phyloP scores from a whole-genome alignment of 106 monocot species.

The Dioscorea alata region DNA sequence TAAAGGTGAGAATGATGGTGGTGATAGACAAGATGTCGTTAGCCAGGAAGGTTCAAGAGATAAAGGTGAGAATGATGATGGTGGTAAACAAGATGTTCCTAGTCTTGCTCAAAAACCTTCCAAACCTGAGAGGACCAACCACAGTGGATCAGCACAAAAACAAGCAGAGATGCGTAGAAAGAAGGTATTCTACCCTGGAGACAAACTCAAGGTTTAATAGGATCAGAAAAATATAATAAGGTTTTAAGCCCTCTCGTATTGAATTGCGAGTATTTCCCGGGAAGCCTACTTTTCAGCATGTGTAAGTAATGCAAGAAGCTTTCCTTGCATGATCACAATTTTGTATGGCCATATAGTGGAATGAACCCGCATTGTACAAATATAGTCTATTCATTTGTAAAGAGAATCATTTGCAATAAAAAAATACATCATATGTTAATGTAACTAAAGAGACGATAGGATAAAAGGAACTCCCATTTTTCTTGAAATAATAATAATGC shows the following conservation, averaged over 20 bases:
- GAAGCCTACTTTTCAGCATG: no score
- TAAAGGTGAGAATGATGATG: constrained; percentile 5
- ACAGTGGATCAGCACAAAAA: not conserved
- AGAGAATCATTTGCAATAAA: no score
- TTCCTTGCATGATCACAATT: no score
- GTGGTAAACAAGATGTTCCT: constrained; percentile 10
- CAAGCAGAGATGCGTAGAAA: not conserved
- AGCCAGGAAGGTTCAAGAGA: constrained; percentile 1
- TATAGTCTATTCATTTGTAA: no score
- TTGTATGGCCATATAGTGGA: no score
- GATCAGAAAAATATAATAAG: not conserved
- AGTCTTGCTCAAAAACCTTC: not conserved
- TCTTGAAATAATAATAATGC: no score
- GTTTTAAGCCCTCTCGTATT: not conserved
- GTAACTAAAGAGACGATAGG: no score
- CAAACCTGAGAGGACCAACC: not conserved
- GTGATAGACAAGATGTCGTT: no score
- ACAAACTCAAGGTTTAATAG: constrained; percentile 42
- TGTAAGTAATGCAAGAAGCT: no score
- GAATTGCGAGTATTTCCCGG: not conserved
- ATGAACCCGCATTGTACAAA: no score
- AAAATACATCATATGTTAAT: no score
- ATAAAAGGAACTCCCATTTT: no score
- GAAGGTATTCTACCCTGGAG: constrained; percentile 19
- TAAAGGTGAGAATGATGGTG: constrained; percentile 6